These are phyloP conservation scores for Protea cynaroides DNA, from an alignment of 164 flowering plant species.

Conservation along the genomic window DNA sequence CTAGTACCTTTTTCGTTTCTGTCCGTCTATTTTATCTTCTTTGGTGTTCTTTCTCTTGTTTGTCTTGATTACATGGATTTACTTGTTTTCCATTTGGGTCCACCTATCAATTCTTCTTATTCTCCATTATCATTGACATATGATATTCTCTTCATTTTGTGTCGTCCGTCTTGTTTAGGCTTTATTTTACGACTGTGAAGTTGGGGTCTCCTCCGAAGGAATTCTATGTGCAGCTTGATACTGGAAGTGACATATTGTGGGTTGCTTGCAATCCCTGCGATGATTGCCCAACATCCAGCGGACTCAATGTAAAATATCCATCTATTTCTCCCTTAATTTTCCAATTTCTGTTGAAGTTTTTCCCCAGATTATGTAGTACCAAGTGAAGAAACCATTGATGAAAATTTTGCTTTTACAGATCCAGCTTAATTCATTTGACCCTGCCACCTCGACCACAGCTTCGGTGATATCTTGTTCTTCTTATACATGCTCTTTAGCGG, in stretches of 20 bases:
- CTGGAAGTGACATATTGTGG: slow-evolving; percentile 97
- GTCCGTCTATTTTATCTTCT: no score
- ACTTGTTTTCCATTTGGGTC: no score
- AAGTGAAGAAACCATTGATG: background rate
- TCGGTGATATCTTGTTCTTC: slow-evolving; percentile 56
- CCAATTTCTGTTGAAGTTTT: background rate
- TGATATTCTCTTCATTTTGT: no score
- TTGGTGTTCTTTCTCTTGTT: no score
- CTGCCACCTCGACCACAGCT: slow-evolving; percentile 62
- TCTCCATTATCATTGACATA: no score
- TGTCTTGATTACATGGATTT: no score
- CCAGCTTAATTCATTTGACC: slow-evolving; percentile 56
- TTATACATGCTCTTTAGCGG: slow-evolving; percentile 45
- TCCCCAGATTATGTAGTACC: background rate
- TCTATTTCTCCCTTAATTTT: background rate
- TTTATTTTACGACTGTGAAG: no score
- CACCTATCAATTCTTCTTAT: no score
- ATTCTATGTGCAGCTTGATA: slow-evolving; percentile 87
- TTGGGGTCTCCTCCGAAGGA: slow-evolving; percentile 25
- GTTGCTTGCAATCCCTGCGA: slow-evolving; percentile 72
- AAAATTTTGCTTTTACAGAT: slow-evolving; percentile 35
- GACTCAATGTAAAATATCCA: slow-evolving; percentile 55
- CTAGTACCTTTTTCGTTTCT: no score
- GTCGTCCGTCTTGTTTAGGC: no score
- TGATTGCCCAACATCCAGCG: slow-evolving; percentile 79